phyloP scores from a whole-genome alignment of 441 rosid genomes.

The Erodium moschatum region DNA sequence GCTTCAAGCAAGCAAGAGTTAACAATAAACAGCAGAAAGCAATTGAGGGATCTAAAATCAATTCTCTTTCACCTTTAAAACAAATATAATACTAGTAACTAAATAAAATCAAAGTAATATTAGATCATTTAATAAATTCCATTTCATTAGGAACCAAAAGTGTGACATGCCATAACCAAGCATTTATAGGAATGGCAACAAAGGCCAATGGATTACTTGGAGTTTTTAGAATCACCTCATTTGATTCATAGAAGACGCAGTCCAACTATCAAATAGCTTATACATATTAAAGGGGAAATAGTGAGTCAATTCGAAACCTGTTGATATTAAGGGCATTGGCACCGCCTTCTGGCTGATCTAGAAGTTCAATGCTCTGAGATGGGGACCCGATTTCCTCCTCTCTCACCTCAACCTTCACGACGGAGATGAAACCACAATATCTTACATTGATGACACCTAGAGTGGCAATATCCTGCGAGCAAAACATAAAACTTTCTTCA shows the following conservation, averaged over 20 bases:
- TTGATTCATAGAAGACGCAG: background rate
- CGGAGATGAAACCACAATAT: slow-evolving; percentile 57
- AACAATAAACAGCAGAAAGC: background rate
- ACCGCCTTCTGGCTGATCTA: slow-evolving; percentile 76
- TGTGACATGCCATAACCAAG: background rate
- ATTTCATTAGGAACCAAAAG: background rate
- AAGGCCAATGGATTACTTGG: background rate
- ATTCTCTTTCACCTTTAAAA: background rate
- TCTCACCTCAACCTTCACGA: slow-evolving; percentile 45
- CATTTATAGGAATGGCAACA: background rate
- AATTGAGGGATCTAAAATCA: background rate
- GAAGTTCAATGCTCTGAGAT: slow-evolving; percentile 48
- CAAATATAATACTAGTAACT: background rate
- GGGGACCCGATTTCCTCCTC: slow-evolving; percentile 35
- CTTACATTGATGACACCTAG: slow-evolving; percentile 62
- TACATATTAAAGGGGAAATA: background rate
- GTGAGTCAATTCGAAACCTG: slow-evolving; percentile 31
- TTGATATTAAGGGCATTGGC: slow-evolving; percentile 70
- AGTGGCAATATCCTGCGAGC: slow-evolving; percentile 58
- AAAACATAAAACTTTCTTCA: slow-evolving; percentile 24
- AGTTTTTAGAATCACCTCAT: background rate
- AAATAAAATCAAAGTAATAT: background rate
- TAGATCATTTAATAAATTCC: background rate
- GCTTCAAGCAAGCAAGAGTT: background rate
- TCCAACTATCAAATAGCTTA: background rate